Evolutionary conservation across 2,329 filamentous ascomycete genomes (phyloP).

Genomic region (Pezicula neosporulosa): DNA sequence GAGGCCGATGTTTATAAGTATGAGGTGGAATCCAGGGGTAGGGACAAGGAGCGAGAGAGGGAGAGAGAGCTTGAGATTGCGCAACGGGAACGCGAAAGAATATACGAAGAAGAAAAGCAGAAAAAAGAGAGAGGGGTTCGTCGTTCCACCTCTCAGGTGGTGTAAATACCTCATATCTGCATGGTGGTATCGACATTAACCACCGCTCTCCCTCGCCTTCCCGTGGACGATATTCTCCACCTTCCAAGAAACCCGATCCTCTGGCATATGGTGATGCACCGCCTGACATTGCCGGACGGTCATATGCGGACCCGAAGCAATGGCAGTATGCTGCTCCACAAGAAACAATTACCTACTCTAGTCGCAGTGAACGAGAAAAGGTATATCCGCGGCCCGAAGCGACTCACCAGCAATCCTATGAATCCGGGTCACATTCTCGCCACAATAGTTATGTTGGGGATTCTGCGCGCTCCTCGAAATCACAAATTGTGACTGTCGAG

Average conservation of each 20-base stretch:
- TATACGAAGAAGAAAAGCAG: conserved; percentile 14
- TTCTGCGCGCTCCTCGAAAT: conserved; percentile 13
- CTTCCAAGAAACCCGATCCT: neutral
- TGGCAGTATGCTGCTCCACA: conserved; percentile 36
- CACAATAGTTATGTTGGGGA: conserved; percentile 8
- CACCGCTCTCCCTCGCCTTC: neutral
- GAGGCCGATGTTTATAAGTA: conserved; percentile 29
- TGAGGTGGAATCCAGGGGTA: conserved; percentile 16
- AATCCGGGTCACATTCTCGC: conserved; percentile 1
- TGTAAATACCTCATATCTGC: conserved; percentile 4
- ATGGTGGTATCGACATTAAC: conserved; percentile 19
- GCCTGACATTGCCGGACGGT: neutral
- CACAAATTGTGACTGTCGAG: conserved; percentile 25
- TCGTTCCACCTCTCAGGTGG: conserved; percentile 23
- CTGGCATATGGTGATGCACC: neutral
- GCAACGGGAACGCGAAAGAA: conserved; percentile 19
- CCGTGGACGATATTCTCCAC: neutral
- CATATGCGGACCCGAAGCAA: conserved; percentile 28
- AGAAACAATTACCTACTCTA: conserved; percentile 31
- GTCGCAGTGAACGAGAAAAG: conserved; percentile 18
- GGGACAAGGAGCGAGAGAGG: conserved; percentile 24
- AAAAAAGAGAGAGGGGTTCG: conserved; percentile 2
- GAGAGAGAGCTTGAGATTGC: conserved; percentile 14
- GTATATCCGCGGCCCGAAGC: conserved; percentile 12
- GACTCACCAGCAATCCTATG: conserved; percentile 7